Evolutionary conservation across 805 yeast species (phyloP).

Genomic region (Pichia membranifaciens): DNA sequence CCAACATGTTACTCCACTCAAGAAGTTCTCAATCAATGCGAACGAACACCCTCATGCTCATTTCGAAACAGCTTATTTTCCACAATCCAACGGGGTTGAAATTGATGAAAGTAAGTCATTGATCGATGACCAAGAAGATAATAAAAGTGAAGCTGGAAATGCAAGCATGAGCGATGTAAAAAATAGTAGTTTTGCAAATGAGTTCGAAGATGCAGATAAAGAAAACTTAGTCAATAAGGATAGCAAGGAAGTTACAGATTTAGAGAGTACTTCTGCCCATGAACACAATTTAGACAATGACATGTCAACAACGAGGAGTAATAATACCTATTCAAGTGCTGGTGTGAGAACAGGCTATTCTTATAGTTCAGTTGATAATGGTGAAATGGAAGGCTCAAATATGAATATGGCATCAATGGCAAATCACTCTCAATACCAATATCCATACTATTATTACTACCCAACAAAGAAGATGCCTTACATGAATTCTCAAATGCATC

Average conservation of each 20-base stretch:
- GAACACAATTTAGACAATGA: slow-evolving; percentile 16
- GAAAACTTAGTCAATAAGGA: not conserved
- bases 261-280: slow-evolving; percentile 2
- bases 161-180: not conserved
- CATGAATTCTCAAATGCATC: slow-evolving; percentile 7
- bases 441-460: slow-evolving; percentile 27
- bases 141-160: slow-evolving; percentile 10
- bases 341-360: slow-evolving; percentile 28
- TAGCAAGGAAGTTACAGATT: not conserved
- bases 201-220: slow-evolving; percentile 4
- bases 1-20: not conserved
- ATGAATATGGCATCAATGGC: not conserved
- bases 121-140: not conserved
- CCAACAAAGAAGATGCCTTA: slow-evolving; percentile 26
- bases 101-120: slow-evolving; percentile 11
- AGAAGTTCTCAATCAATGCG: not conserved
- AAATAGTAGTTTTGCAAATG: slow-evolving; percentile 8
- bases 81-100: slow-evolving; percentile 2
- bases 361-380: slow-evolving; percentile 25
- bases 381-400: slow-evolving; percentile 13
- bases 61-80: too few species aligned
- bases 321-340: slow-evolving; percentile 24
- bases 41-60: slow-evolving; percentile 3
- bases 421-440: slow-evolving; percentile 15
- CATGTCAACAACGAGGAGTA: slow-evolving; percentile 21